These are phyloP conservation scores for Yamadazyma buinensis DNA, from an alignment of 1,139 yeast species.

Conservation along the genomic window DNA sequence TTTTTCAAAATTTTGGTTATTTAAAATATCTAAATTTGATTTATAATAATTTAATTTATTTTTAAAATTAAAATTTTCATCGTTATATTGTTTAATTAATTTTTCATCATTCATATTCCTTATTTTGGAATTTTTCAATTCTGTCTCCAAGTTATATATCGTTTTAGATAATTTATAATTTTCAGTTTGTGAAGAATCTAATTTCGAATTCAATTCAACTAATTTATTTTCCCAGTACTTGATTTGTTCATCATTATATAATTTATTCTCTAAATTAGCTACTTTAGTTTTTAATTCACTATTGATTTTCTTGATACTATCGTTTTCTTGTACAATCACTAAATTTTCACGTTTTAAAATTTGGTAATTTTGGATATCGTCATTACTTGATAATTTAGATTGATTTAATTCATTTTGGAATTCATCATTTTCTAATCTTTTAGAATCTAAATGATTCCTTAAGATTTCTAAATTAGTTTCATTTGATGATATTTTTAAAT, in stretches of 20 bases:
- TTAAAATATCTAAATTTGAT: slow-evolving; percentile 32
- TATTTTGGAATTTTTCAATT: slow-evolving; percentile 33
- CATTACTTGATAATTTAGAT: slow-evolving; percentile 28
- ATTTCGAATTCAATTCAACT: slow-evolving; percentile 23
- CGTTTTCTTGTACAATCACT: slow-evolving; percentile 42
- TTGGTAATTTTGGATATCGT: slow-evolving; percentile 35
- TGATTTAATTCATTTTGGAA: slow-evolving; percentile 34
- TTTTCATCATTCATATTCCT: slow-evolving; percentile 34
- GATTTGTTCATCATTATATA: slow-evolving; percentile 44
- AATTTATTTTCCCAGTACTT: slow-evolving; percentile 44
- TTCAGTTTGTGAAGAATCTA: slow-evolving; percentile 29
- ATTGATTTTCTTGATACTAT: slow-evolving; percentile 35
- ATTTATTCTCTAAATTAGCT: slow-evolving; percentile 34
- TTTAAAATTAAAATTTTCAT: slow-evolving; percentile 45
- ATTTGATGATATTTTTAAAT: slow-evolving; percentile 29
- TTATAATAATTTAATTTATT: slow-evolving; percentile 38
- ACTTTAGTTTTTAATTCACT: slow-evolving; percentile 33
- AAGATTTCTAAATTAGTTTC: slow-evolving; percentile 29
- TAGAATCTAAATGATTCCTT: slow-evolving; percentile 35
- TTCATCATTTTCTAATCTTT: slow-evolving; percentile 29
- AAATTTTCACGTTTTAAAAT: slow-evolving; percentile 35
- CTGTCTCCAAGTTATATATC: slow-evolving; percentile 30
- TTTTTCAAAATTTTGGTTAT: slow-evolving; percentile 39
- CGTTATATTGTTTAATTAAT: slow-evolving; percentile 42
- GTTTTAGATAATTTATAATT: slow-evolving; percentile 30